Evolutionary conservation across 2,329 filamentous ascomycete genomes (phyloP), one percentile per base, ranked within the genome.

Genomic region (Penicillium sp.): DNA sequence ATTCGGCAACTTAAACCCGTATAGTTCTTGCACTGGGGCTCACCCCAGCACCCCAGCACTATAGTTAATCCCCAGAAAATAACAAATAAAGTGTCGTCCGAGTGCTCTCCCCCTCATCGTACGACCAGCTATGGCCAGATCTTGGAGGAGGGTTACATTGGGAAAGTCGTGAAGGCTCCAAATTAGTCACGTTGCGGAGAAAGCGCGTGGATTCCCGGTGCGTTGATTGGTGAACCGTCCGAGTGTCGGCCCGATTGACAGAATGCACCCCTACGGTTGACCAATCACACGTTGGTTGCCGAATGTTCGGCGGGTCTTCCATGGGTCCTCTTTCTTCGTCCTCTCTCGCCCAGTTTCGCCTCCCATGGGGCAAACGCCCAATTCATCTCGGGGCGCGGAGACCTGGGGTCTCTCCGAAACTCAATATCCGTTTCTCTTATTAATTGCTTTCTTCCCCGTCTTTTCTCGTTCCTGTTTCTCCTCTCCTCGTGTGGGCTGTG

Each of bases 231-330:
- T 26, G 11, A 2, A 33, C 28, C 23, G 31, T 39, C 52, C 55
- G 55, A 52, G 10, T 2, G n/a, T 58, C 55, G 52, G 55, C 39
- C 50, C 46, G 54, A 47, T 9, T 42, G 39, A 33, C 21, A 43
- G 37, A 42, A 42, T 19, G 11, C 24, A 42, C 24, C 14, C 10
- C 5, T 19, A 18, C 2, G 9, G 19, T 16, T 18, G 14, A 19
- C 42, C 42, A 43, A 47, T 16, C 8, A 36, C 5, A 3, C 7
- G 8, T 10, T 24, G 34, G 11, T 28, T 19, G 39, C 37, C 24
- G 39, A 58, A 37, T 40, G 18, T 55, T 59, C 56, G 51, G 58
- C 49, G 58, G 56, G 49, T 46, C 56, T 61, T 61, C 58, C 45
- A 56, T 54, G 53, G 51, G 24, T 50, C 48, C 39, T 44, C 24